phyloP scores from a whole-genome alignment of 306 rosid species.

The Casuarina glauca region DNA sequence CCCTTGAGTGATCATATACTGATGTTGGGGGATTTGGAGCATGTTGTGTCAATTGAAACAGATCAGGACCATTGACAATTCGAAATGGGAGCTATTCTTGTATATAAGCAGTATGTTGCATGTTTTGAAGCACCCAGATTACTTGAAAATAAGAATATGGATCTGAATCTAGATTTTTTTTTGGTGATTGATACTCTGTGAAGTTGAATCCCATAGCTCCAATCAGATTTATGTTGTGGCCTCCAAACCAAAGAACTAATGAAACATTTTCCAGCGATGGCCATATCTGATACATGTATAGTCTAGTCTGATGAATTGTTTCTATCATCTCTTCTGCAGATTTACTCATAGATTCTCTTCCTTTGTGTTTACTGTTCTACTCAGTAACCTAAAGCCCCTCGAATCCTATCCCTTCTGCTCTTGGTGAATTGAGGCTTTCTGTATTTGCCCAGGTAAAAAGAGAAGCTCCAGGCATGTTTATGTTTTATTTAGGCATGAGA shows the following conservation, averaged over 20 bases:
- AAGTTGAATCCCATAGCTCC: not conserved
- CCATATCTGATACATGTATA: no score
- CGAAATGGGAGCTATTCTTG: not conserved
- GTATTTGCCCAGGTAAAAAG: no score
- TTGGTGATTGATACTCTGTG: not conserved
- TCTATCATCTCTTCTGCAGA: no score
- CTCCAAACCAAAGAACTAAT: not conserved
- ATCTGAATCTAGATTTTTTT: not conserved
- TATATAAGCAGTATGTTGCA: not conserved
- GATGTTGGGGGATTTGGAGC: conserved; percentile 59
- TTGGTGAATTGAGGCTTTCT: no score
- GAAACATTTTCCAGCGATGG: no score
- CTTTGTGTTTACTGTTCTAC: no score
- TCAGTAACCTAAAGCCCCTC: no score
- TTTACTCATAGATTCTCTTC: no score
- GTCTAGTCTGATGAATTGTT: no score
- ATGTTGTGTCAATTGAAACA: conserved; percentile 54
- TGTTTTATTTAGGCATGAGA: no score
- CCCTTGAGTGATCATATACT: conserved; percentile 63
- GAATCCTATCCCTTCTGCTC: no score
- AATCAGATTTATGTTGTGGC: not conserved
- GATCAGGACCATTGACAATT: conserved; percentile 23
- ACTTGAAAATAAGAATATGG: not conserved
- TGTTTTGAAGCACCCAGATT: not conserved
- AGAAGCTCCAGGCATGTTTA: no score